Base-by-base conservation (phyloP, 2,329 filamentous ascomycete genomes). In the Claviceps spartinae region DNA sequence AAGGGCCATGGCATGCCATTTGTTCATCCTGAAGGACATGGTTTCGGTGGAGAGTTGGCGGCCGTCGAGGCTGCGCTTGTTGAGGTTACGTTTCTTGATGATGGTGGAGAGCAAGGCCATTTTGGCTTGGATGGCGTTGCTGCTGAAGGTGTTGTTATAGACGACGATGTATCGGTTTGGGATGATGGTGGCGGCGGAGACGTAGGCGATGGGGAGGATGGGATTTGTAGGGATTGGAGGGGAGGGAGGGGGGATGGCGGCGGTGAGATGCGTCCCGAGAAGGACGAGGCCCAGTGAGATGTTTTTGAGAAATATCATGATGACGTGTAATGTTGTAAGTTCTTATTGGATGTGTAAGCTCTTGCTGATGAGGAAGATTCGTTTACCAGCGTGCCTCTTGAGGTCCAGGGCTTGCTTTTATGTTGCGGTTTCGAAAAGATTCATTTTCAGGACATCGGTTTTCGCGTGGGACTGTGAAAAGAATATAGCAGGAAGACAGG, bases 131-230 rank as follows among this genome's bases (percentile, higher is more conserved):
- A 83, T 73, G 40, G 67, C 67, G 16, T 70, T 71, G 22, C 73
- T 67, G 55, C 67, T 69, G 57, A 72, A 73, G 52, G 72, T 74
- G 56, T 69, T 70, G 63, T 82, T 79, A 70, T 82, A 83, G 53
- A 84, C 79, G 51, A 83, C 79, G 55, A 85, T 83, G 65, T 81
- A 85, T 48, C 72, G 69, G 67, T 78, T 74, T 38, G 75, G 67
- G 47, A 83, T 73, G 54, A 75, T 64, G 58, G 79, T 67, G 9
- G 57, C 57, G 51, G 71, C 72, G 36, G 71, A 64, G 2, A 70
- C 62, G 61, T 81, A 82, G 59, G 66, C 64, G 59, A 82, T 65
- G 57, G 74, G 71, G 14, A 76, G 60, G 34, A 56, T 50, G 37
- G 48, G n/a, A 18, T 40, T 51, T 41, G 26, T 43, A 36, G 48